Percentiles rank a stretch among this genome's conserved stretches.
These are phyloP conservation scores for Plasmodium gonderi DNA, from an alignment of 169 alveolate genomes.

Conservation along the genomic window DNA sequence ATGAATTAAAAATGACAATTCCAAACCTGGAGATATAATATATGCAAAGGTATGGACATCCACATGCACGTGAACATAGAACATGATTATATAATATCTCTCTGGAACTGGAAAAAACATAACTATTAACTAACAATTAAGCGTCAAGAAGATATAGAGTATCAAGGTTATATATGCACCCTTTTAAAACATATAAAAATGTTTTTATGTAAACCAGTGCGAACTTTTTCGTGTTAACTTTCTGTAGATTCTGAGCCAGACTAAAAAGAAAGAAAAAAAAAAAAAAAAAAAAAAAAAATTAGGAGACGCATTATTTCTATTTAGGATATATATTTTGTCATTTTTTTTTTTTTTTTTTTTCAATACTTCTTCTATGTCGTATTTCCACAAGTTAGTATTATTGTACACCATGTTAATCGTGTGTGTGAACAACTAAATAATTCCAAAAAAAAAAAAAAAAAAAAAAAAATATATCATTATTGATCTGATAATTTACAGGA, in stretches of 20 bases:
- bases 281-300: neutral
- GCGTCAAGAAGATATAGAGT: neutral
- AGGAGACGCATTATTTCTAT: neutral
- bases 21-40: neutral
- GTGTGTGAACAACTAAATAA: slow-evolving; percentile 61
- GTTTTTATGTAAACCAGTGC: neutral
- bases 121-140: neutral
- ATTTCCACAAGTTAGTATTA: slow-evolving; percentile 74
- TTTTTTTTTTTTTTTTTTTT: slow-evolving; percentile 15
- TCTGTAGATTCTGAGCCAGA: slow-evolving; percentile 73
- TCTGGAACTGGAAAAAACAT: neutral
- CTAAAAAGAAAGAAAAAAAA: slow-evolving; percentile 22
- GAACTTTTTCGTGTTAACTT: neutral
- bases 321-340: neutral
- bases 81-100: neutral
- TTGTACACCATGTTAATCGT: slow-evolving; percentile 71
- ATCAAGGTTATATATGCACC: neutral
- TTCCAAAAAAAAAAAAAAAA: too few species aligned
- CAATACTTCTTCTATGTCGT: slow-evolving; percentile 64
- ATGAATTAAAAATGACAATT: neutral
- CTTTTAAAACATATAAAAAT: neutral
- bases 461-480: neutral
- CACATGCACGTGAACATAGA: neutral
- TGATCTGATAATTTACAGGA: slow-evolving; percentile 3
- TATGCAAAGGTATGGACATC: neutral